Evolutionary conservation across 2,329 filamentous ascomycete genomes (phyloP).

Genomic region (Pyrenochaeta sp.): DNA sequence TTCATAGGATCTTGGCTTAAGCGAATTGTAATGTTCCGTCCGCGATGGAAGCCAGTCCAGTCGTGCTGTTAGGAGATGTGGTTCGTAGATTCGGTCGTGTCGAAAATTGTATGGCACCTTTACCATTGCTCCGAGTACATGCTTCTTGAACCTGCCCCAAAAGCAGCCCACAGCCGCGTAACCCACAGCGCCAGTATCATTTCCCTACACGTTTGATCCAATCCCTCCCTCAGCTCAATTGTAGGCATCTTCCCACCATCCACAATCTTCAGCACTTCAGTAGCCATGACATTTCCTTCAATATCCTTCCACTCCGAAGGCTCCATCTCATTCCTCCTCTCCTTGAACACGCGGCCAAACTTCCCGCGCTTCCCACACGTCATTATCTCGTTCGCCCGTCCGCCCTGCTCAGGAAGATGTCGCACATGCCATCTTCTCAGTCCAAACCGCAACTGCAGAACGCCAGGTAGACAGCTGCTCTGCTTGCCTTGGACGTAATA

Average conservation of each 20-base stretch:
- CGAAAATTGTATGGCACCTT: neutral
- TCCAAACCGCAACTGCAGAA: conserved; percentile 27
- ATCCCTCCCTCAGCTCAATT: conserved; percentile 27
- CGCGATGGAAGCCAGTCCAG: no score
- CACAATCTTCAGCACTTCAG: conserved; percentile 24
- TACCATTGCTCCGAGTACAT: neutral
- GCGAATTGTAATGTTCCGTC: no score
- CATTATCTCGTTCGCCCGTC: conserved; percentile 22
- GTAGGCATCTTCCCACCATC: conserved; percentile 28
- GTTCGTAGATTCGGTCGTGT: neutral
- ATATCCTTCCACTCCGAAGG: conserved; percentile 32
- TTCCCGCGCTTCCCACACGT: conserved; percentile 31
- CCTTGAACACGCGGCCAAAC: conserved; percentile 16
- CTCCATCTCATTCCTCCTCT: conserved; percentile 26
- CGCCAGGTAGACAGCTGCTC: conserved; percentile 22
- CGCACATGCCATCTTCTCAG: conserved; percentile 28
- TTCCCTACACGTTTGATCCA: conserved; percentile 37
- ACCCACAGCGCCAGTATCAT: conserved; percentile 34
- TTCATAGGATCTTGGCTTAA: no score
- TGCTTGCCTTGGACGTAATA: conserved; percentile 30
- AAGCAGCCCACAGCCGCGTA: conserved; percentile 34
- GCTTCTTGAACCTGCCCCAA: conserved; percentile 21
- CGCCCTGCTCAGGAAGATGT: conserved; percentile 23
- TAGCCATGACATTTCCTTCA: conserved; percentile 29
- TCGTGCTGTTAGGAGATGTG: no score